phyloP scores from a whole-genome alignment of 495 filamentous ascomycete species.

The Talaromyces proteolyticus region DNA sequence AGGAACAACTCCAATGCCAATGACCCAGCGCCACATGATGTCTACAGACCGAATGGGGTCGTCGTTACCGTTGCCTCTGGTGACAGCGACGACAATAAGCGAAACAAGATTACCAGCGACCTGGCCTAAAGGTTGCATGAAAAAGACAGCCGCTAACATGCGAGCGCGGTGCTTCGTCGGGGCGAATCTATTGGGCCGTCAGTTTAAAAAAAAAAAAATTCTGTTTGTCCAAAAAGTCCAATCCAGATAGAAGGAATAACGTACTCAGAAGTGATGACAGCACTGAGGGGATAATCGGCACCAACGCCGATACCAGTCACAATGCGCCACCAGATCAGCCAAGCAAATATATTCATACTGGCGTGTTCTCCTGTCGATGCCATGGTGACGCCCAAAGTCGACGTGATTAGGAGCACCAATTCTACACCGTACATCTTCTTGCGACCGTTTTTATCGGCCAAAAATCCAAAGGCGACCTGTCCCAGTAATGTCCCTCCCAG shows the following conservation, averaged over 20 bases:
- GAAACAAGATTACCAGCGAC: constrained; percentile 52
- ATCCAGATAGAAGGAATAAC: constrained; percentile 9
- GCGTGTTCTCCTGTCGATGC: constrained; percentile 29
- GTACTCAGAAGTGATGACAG: constrained; percentile 58
- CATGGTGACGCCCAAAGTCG: constrained; percentile 51
- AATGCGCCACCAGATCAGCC: constrained; percentile 54
- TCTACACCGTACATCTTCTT: constrained; percentile 60
- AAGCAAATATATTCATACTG: constrained; percentile 51
- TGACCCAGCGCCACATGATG: constrained; percentile 53
- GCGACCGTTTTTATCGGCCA: constrained; percentile 57
- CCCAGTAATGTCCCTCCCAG: constrained; percentile 53
- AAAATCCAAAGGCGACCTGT: constrained; percentile 54
- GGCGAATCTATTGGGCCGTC: constrained; percentile 42
- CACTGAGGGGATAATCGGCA: constrained; percentile 50
- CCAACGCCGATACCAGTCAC: constrained; percentile 55
- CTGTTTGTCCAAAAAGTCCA: too few species aligned
- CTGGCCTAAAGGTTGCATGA: constrained; percentile 62
- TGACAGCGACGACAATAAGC: constrained; percentile 36
- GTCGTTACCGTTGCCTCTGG: constrained; percentile 17
- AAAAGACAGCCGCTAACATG: constrained; percentile 63
- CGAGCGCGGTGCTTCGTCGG: constrained; percentile 51
- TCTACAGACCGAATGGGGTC: constrained; percentile 35
- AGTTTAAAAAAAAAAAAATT: too few species aligned
- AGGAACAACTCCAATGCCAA: constrained; percentile 55
- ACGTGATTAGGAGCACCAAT: constrained; percentile 50